Percentiles rank a stretch among this genome's conserved stretches.
phyloP scores from a whole-genome alignment of 2,329 filamentous ascomycete genomes.

The Pyricularia pennisetigena region DNA sequence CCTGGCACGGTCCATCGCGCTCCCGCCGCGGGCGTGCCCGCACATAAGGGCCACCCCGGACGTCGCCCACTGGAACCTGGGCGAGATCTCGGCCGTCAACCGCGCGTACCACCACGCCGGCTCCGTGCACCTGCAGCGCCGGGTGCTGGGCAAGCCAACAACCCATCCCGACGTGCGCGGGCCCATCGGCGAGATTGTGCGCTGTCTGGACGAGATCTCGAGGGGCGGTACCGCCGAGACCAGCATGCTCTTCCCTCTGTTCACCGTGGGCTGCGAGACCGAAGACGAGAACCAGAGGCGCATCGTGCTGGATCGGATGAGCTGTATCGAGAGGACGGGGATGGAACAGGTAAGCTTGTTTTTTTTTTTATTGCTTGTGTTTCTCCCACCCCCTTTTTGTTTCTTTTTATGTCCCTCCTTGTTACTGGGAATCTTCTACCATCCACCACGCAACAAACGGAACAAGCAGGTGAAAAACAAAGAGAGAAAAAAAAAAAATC shows the following conservation, averaged over 20 bases:
- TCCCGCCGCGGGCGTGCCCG: slow-evolving; percentile 29
- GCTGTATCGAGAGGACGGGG: slow-evolving; percentile 59
- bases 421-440: neutral
- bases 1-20: slow-evolving; percentile 45
- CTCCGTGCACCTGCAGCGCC: slow-evolving; percentile 63
- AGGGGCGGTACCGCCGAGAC: slow-evolving; percentile 62
- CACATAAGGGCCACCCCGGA: slow-evolving; percentile 38
- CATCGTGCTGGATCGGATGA: slow-evolving; percentile 56
- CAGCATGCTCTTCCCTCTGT: slow-evolving; percentile 71
- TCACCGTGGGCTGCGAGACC: slow-evolving; percentile 72
- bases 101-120: slow-evolving; percentile 73
- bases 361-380: neutral
- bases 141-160: slow-evolving; percentile 54
- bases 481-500: too few species aligned
- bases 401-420: neutral
- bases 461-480: neutral
- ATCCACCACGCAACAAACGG: neutral
- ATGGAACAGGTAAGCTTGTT: slow-evolving; percentile 57
- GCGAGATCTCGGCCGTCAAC: slow-evolving; percentile 62
- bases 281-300: slow-evolving; percentile 41
- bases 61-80: slow-evolving; percentile 46
- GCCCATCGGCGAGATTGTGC: slow-evolving; percentile 53
- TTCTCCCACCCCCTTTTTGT: neutral
- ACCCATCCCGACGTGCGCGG: slow-evolving; percentile 50
- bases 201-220: slow-evolving; percentile 50